phyloP scores from a whole-genome alignment of 2,329 filamentous ascomycete genomes.

The Phialophora expanda region DNA sequence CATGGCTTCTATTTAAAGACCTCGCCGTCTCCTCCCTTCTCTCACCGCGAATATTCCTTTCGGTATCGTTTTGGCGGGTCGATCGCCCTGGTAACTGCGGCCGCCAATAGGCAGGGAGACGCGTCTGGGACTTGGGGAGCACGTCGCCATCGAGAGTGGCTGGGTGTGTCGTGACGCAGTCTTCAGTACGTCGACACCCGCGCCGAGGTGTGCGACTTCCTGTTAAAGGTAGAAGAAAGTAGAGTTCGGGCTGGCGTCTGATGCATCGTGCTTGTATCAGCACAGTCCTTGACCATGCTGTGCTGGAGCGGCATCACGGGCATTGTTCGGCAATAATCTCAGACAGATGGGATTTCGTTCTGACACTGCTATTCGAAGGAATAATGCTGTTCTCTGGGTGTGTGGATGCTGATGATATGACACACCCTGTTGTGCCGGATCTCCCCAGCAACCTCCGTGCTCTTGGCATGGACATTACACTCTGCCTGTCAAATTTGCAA shows the following conservation, averaged over 20 bases:
- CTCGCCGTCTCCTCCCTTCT: neutral
- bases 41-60: constrained; percentile 9
- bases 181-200: neutral
- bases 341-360: neutral
- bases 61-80: neutral
- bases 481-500: neutral
- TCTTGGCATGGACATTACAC: neutral
- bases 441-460: neutral
- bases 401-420: neutral
- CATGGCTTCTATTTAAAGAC: constrained; percentile 7
- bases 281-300: neutral
- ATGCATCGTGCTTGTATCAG: neutral
- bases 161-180: neutral
- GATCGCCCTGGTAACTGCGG: neutral
- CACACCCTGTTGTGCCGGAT: neutral
- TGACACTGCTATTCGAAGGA: neutral
- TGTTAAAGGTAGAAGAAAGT: neutral
- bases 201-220: neutral
- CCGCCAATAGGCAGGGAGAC: neutral
- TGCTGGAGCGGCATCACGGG: neutral
- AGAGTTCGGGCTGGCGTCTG: neutral
- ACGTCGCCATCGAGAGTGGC: neutral
- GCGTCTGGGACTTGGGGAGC: neutral
- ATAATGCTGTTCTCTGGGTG: neutral
- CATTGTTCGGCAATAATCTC: neutral